Evolutionary conservation across 352 stramenopile species (phyloP).

Genomic region (Phytophthora podocarpi): DNA sequence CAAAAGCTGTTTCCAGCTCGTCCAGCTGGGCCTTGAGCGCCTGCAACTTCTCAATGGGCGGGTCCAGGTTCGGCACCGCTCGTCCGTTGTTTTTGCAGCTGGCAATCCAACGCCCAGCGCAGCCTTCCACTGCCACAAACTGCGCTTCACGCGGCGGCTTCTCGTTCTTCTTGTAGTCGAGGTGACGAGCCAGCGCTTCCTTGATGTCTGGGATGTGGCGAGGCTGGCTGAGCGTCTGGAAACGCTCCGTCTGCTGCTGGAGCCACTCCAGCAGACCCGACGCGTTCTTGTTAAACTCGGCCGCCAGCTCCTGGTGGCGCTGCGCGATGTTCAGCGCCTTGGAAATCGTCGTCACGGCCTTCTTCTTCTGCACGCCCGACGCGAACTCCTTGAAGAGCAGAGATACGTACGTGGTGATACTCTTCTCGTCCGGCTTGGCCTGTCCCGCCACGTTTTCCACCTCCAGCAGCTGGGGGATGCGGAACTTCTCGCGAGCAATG

Average conservation of each 20-base stretch:
- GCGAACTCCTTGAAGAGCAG: slow-evolving; percentile 93
- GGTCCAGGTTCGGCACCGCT: slow-evolving; percentile 66
- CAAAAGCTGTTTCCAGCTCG: slow-evolving; percentile 69
- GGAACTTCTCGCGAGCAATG: slow-evolving; percentile 84
- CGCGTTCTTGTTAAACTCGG: slow-evolving; percentile 75
- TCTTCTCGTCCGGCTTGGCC: slow-evolving; percentile 91
- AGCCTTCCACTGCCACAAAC: slow-evolving; percentile 82
- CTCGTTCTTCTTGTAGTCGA: slow-evolving; percentile 90
- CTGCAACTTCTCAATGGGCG: slow-evolving; percentile 82
- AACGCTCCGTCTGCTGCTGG: slow-evolving; percentile 66
- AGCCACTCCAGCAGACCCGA: slow-evolving; percentile 80
- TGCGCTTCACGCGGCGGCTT: slow-evolving; percentile 82
- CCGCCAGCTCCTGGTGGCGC: slow-evolving; percentile 84
- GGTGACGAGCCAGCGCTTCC: slow-evolving; percentile 61
- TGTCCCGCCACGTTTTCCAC: slow-evolving; percentile 85
- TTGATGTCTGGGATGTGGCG: slow-evolving; percentile 74
- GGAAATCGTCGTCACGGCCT: slow-evolving; percentile 88
- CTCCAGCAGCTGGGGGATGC: slow-evolving; percentile 88
- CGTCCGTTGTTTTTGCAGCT: slow-evolving; percentile 91
- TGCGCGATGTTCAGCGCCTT: slow-evolving; percentile 92
- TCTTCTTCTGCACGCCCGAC: slow-evolving; percentile 89
- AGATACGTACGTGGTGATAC: slow-evolving; percentile 92
- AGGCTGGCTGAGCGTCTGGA: slow-evolving; percentile 74
- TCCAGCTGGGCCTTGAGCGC: slow-evolving; percentile 74
- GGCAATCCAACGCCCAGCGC: slow-evolving; percentile 78